phyloP scores from a whole-genome alignment of 1,139 yeast genomes.

The Scheffersomyces segobiensis region DNA sequence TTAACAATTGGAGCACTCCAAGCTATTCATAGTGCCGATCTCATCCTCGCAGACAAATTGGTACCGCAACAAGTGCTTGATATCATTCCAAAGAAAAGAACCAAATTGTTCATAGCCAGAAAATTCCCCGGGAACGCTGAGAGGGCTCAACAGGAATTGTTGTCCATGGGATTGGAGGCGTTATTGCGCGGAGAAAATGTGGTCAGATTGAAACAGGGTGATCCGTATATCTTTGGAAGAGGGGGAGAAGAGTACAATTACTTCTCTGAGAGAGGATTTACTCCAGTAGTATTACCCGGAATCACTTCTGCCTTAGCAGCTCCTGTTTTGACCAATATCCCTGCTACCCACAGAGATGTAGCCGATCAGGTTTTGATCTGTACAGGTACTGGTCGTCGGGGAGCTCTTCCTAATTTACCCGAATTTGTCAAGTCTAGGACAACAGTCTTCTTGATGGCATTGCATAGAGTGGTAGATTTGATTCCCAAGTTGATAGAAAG shows the following conservation, averaged over 20 bases:
- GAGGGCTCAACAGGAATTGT: conserved; percentile 82
- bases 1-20: conserved; percentile 84
- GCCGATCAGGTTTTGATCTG: conserved; percentile 92
- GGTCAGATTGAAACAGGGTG: conserved; percentile 93
- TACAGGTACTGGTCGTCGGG: conserved; percentile 93
- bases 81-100: conserved; percentile 66
- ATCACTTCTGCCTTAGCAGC: conserved; percentile 90
- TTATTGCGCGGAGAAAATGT: conserved; percentile 69
- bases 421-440: conserved; percentile 73
- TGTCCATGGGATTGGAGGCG: conserved; percentile 67
- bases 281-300: conserved; percentile 81
- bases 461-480: conserved; percentile 76
- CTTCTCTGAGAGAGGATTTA: conserved; percentile 66
- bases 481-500: conserved; percentile 55
- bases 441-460: conserved; percentile 85
- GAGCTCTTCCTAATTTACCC: conserved; percentile 78
- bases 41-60: conserved; percentile 84
- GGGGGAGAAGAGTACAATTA: conserved; percentile 90
- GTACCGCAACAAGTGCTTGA: conserved; percentile 89
- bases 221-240: conserved; percentile 94
- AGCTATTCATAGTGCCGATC: conserved; percentile 79
- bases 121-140: conserved; percentile 98
- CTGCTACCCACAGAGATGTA: conserved; percentile 90
- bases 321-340: conserved; percentile 80
- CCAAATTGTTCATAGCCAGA: conserved; percentile 81